These are phyloP conservation scores for Stephania yunnanensis DNA, from an alignment of 164 flowering plant species.

Conservation along the genomic window DNA sequence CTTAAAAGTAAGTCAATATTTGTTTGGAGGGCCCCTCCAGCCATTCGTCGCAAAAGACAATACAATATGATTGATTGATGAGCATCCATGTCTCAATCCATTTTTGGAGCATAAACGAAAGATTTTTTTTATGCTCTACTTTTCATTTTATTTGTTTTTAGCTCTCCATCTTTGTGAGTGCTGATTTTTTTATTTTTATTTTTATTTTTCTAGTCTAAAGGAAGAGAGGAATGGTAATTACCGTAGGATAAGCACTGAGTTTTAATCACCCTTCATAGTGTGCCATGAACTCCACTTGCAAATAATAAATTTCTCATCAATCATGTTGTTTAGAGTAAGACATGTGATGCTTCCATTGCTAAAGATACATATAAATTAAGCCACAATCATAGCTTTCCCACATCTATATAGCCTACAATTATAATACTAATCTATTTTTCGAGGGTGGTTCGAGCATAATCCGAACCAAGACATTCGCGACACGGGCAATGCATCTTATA, in stretches of 20 bases:
- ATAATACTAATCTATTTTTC: neutral
- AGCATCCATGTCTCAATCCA: slow-evolving; percentile 31
- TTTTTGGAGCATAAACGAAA: slow-evolving; percentile 11
- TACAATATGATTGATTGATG: slow-evolving; percentile 21
- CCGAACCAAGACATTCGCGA: neutral
- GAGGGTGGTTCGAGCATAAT: neutral
- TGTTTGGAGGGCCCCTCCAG: slow-evolving; percentile 22
- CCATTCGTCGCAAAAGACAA: slow-evolving; percentile 20
- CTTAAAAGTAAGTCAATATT: slow-evolving; percentile 25
- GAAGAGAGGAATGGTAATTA: slow-evolving; percentile 12
- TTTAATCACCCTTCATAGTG: slow-evolving; percentile 38
- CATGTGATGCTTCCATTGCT: slow-evolving; percentile 18
- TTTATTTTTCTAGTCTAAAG: slow-evolving; percentile 3
- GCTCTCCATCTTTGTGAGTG: slow-evolving; percentile 12
- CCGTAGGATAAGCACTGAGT: slow-evolving; percentile 14
- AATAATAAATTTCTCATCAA: slow-evolving; percentile 18
- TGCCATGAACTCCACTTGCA: slow-evolving; percentile 41
- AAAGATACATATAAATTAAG: neutral
- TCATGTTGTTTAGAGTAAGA: slow-evolving; percentile 18
- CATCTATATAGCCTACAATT: neutral
- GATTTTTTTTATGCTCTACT: neutral
- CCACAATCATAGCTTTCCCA: slow-evolving; percentile 3
- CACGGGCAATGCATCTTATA: neutral
- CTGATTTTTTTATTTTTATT: slow-evolving; percentile 15
- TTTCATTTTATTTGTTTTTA: neutral